These are phyloP conservation scores for Peterozyma xylosa DNA, from an alignment of 805 yeast species.

Conservation along the genomic window DNA sequence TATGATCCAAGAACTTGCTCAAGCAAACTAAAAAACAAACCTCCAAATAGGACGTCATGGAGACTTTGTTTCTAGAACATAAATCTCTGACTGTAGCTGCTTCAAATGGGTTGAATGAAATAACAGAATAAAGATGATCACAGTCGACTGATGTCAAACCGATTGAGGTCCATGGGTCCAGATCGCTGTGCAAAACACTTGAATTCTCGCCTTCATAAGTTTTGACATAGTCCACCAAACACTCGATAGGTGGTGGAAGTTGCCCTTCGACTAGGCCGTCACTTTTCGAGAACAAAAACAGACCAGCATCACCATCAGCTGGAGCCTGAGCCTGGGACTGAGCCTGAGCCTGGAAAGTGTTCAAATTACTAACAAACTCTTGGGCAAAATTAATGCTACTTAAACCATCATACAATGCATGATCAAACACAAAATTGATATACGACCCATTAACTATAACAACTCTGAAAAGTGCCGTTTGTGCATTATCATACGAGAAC, in stretches of 20 bases:
- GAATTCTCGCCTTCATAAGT: too few relatives aligned
- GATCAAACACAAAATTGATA: slow-evolving; percentile 3
- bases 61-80: too few relatives aligned
- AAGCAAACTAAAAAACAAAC: too few relatives aligned
- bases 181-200: too few relatives aligned
- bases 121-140: too few relatives aligned
- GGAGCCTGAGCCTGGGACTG: too few relatives aligned
- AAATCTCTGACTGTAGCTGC: too few relatives aligned
- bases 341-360: not conserved
- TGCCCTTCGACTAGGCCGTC: not conserved
- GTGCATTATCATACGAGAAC: not conserved
- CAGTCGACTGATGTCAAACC: too few relatives aligned
- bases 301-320: not conserved
- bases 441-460: slow-evolving; percentile 3
- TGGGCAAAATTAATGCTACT: slow-evolving; percentile 1
- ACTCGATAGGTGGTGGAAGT: slow-evolving; percentile 8
- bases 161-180: too few relatives aligned
- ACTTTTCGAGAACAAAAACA: not conserved
- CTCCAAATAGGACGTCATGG: too few relatives aligned
- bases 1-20: too few relatives aligned
- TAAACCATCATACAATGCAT: slow-evolving; percentile 5
- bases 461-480: slow-evolving; percentile 2
- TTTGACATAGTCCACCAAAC: slow-evolving; percentile 1
- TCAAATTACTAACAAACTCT: not conserved
- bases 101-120: too few relatives aligned